Conservation (phyloP, 192 early-diverging fungal species). For the Backusella luteola region DNA sequence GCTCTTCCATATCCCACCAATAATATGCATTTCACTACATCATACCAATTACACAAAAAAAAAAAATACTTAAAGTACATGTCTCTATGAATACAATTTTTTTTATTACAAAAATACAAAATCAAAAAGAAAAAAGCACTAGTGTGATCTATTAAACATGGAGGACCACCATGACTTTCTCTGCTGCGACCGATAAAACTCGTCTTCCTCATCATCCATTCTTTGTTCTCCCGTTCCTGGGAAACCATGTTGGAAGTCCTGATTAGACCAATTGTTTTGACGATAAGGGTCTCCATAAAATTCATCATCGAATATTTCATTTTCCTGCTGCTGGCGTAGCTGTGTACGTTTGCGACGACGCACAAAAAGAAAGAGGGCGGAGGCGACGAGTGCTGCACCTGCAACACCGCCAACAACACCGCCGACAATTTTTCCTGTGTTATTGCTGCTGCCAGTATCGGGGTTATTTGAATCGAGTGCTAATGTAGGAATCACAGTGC, state of each 20-base stretch:
- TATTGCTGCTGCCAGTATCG: background rate
- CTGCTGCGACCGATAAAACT: background rate
- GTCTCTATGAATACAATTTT: background rate
- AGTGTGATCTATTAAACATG: background rate
- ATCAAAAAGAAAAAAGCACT: background rate
- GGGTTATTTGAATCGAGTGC: background rate
- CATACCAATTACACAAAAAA: background rate
- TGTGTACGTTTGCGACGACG: background rate
- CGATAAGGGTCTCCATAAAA: conserved; percentile 17
- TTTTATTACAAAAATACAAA: background rate
- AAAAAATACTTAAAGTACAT: background rate
- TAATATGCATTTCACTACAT: too few species aligned
- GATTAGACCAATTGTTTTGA: background rate
- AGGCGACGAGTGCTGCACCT: background rate
- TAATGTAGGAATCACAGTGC: conserved; percentile 12
- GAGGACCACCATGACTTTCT: background rate
- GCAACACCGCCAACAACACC: conserved; percentile 15
- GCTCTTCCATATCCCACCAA: too few species aligned
- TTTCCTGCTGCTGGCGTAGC: background rate
- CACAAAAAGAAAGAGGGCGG: background rate
- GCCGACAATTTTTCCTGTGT: background rate
- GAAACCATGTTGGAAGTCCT: background rate
- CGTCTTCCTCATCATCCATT: background rate
- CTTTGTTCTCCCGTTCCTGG: conserved; percentile 8
- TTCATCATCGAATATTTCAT: conserved; percentile 11